Evolutionary conservation across 306 rosid species (phyloP), one percentile per base, ranked within the genome.

Genomic region (Macrotyloma uniflorum): DNA sequence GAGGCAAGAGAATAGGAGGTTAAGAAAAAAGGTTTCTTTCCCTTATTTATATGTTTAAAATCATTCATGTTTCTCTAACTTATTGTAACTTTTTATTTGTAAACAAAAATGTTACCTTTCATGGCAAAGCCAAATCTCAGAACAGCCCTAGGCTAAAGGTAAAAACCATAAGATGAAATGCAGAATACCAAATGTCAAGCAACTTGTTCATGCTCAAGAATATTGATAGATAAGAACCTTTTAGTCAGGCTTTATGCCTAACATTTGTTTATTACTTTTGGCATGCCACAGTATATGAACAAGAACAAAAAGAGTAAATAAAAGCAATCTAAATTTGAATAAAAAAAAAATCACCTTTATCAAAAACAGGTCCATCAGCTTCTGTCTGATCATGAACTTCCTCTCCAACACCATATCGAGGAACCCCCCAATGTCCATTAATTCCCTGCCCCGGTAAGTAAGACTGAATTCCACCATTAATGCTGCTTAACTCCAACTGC

Each of bases 11-110:
- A 75, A 46, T 28, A 4, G n/a, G 64, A 76, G 2, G 8, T 22
- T 64, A 49, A 33, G 64, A 18, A 76, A 76, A 30, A 59, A 43
- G 35, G 22, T 40, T 77, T 20, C 14, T 28, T 42, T 46, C 36
- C 14, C 42, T 72, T 28, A 35, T 62, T 16, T 50, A 9, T 7
- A 43, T 19, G 58, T 13, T 40, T 26, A 24, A 62, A 63, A 64
- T 42, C 47, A 66, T 53, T 14, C 26, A 70, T 20, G 61, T 59
- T 66, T 36, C 42, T 65, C 54, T 10, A 36, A 38, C 10, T 61
- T 35, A 6, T 20, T 42, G 70, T 40, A 33, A 32, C 15, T 8
- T 7, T 49, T 33, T n/a, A 2, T 24, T 24, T 30, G 26, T 58
- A 24, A 20, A 78, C 5, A 49, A n/a, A 70, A 57, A 57, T 43